Evolutionary conservation across 106 monocot genomes (phyloP).

Genomic region (Posidonia australis): DNA sequence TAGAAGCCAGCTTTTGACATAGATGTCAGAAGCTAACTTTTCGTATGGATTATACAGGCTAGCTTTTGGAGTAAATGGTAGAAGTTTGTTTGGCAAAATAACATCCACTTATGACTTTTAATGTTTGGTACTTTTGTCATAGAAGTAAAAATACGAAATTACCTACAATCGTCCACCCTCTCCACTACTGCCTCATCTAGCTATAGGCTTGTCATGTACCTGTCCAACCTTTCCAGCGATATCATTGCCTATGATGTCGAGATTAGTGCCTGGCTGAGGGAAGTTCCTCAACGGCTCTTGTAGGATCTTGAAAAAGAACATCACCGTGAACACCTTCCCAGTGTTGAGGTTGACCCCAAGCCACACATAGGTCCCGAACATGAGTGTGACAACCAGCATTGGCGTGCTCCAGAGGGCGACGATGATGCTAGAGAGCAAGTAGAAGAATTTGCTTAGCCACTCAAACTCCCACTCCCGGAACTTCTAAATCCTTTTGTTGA

Average conservation of each 20-base stretch:
- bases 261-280: slow-evolving; percentile 88
- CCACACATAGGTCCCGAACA: slow-evolving; percentile 57
- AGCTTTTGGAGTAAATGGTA: too few relatives aligned
- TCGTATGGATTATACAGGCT: too few relatives aligned
- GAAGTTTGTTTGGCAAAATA: too few relatives aligned
- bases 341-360: slow-evolving; percentile 48
- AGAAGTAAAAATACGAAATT: too few relatives aligned
- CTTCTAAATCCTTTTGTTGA: slow-evolving; percentile 36
- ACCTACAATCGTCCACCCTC: slow-evolving; percentile 11
- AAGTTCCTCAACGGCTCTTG: slow-evolving; percentile 83
- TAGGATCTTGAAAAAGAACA: slow-evolving; percentile 78
- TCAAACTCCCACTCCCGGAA: slow-evolving; percentile 50
- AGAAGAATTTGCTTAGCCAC: slow-evolving; percentile 73
- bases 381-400: slow-evolving; percentile 42
- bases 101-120: too few relatives aligned
- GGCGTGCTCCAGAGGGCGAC: slow-evolving; percentile 80
- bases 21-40: too few relatives aligned
- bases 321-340: slow-evolving; percentile 83
- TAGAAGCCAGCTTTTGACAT: too few relatives aligned
- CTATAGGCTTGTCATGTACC: slow-evolving; percentile 68
- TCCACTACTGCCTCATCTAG: slow-evolving; percentile 61
- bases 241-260: slow-evolving; percentile 65
- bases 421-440: slow-evolving; percentile 59
- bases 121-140: too few relatives aligned
- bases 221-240: slow-evolving; percentile 66